Evolutionary conservation across 495 filamentous ascomycete genomes (phyloP).

Genomic region (Aspergillus hancockii): DNA sequence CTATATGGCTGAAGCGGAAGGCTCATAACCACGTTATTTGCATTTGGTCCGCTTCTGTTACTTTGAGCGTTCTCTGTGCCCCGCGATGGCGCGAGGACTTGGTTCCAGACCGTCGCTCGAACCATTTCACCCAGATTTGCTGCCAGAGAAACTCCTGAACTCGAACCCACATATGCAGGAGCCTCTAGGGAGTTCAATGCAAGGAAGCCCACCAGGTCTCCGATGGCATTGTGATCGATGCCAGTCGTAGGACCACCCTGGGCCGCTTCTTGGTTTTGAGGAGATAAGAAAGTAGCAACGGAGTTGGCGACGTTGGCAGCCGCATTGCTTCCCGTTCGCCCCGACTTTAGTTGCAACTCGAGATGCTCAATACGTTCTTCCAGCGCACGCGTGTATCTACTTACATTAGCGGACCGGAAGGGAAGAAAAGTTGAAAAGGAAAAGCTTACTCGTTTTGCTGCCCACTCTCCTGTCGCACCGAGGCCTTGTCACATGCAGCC

Average conservation of each 20-base stretch:
- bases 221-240: constrained; percentile 45
- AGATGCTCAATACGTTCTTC: constrained; percentile 51
- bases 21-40: not conserved
- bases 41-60: not conserved
- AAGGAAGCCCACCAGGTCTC: constrained; percentile 53
- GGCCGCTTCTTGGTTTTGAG: constrained; percentile 26
- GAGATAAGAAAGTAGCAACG: constrained; percentile 26
- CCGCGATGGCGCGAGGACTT: constrained; percentile 41
- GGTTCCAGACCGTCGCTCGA: constrained; percentile 54
- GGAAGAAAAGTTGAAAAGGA: not conserved
- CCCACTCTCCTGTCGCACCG: constrained; percentile 44
- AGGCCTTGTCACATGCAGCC: constrained; percentile 48
- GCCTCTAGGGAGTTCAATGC: constrained; percentile 50
- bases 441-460: constrained; percentile 42
- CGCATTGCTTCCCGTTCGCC: constrained; percentile 19
- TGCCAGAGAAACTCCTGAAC: constrained; percentile 51
- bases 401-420: not conserved
- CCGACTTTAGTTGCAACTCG: constrained; percentile 37
- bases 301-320: constrained; percentile 22
- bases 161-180: constrained; percentile 54
- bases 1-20: constrained; percentile 15
- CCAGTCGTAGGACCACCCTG: constrained; percentile 25
- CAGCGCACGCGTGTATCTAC: constrained; percentile 31
- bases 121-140: constrained; percentile 55
- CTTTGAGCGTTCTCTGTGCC: constrained; percentile 26